Conservation (phyloP, 2,329 filamentous ascomycete genomes). For the Elsinoe australis region DNA sequence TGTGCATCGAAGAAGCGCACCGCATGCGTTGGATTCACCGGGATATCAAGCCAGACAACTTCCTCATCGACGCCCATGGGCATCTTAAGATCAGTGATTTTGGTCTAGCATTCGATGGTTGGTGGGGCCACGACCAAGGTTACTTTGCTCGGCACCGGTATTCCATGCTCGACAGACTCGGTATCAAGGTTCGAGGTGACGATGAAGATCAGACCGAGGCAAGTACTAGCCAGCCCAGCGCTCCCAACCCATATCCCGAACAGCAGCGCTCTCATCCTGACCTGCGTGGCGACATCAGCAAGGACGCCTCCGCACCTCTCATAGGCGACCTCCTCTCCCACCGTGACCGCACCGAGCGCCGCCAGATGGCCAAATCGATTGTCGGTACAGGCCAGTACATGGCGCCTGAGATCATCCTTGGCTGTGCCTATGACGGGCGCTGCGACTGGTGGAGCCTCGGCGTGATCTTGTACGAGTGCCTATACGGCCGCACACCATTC, state of each 20-base stretch:
- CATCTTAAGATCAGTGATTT: constrained; percentile 97
- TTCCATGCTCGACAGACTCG: constrained; percentile 66
- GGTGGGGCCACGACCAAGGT: constrained; percentile 83
- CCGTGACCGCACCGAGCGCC: constrained; percentile 46
- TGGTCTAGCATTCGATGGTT: constrained; percentile 86
- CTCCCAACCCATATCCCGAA: too few relatives aligned
- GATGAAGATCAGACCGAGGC: constrained; percentile 56
- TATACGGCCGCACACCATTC: constrained; percentile 89
- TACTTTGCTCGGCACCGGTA: constrained; percentile 83
- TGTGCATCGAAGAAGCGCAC: constrained; percentile 90
- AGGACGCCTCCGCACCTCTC: too few relatives aligned
- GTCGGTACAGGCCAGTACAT: constrained; percentile 97
- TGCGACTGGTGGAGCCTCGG: constrained; percentile 98
- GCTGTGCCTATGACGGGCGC: constrained; percentile 77
- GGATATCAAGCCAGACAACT: constrained; percentile 96
- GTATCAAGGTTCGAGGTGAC: constrained; percentile 67
- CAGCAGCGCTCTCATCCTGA: too few relatives aligned
- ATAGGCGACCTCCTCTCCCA: constrained; percentile 35
- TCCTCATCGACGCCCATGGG: constrained; percentile 77
- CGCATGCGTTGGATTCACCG: constrained; percentile 84
- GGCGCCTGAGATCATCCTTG: constrained; percentile 85
- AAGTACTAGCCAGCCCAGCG: background rate
- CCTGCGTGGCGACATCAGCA: too few relatives aligned
- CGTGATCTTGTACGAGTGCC: constrained; percentile 87
- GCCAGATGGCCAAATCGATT: constrained; percentile 70